Conservation (phyloP, 1,284 basidiomycete genomes). For the Coriolopsis trogii region DNA sequence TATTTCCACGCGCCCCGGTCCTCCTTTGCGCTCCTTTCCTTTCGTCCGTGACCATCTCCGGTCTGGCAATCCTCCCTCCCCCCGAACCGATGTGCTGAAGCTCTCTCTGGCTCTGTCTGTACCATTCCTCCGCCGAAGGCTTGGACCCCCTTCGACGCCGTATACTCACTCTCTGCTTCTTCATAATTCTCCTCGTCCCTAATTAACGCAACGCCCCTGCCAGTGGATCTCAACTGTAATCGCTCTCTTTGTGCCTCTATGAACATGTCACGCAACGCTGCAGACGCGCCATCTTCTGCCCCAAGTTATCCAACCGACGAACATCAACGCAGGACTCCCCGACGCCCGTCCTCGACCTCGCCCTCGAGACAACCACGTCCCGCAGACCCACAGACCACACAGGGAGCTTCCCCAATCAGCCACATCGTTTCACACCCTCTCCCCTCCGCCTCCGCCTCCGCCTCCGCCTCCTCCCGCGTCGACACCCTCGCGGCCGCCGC, state of each 20-base stretch:
- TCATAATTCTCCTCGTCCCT: slow-evolving; percentile 31
- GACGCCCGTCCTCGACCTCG: slow-evolving; percentile 11
- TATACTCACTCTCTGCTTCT: slow-evolving; percentile 31
- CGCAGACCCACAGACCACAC: slow-evolving; percentile 19
- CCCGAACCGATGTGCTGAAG: slow-evolving; percentile 33
- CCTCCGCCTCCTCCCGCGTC: slow-evolving; percentile 11
- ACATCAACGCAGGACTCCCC: slow-evolving; percentile 15
- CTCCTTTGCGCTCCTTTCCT: slow-evolving; percentile 26
- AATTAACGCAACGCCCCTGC: slow-evolving; percentile 28
- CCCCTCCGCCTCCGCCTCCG: slow-evolving; percentile 14
- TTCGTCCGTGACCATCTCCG: slow-evolving; percentile 25
- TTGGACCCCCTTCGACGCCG: slow-evolving; percentile 31
- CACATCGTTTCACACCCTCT: slow-evolving; percentile 11
- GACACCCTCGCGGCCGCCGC: slow-evolving; percentile 11
- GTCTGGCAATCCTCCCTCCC: slow-evolving; percentile 30
- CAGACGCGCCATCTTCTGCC: slow-evolving; percentile 24
- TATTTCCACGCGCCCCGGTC: slow-evolving; percentile 26
- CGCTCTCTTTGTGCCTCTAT: slow-evolving; percentile 27
- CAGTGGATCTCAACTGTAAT: slow-evolving; percentile 30
- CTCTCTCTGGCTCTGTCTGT: slow-evolving; percentile 32
- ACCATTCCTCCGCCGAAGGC: slow-evolving; percentile 32
- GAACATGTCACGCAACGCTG: slow-evolving; percentile 28
- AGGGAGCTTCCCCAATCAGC: slow-evolving; percentile 21
- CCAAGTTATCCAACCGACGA: slow-evolving; percentile 25
- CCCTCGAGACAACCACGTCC: slow-evolving; percentile 23